Percentiles rank a stretch among this genome's conserved stretches.
These are phyloP conservation scores for Cladosporium sp. DNA, from an alignment of 2,329 filamentous ascomycete species.

Conservation along the genomic window DNA sequence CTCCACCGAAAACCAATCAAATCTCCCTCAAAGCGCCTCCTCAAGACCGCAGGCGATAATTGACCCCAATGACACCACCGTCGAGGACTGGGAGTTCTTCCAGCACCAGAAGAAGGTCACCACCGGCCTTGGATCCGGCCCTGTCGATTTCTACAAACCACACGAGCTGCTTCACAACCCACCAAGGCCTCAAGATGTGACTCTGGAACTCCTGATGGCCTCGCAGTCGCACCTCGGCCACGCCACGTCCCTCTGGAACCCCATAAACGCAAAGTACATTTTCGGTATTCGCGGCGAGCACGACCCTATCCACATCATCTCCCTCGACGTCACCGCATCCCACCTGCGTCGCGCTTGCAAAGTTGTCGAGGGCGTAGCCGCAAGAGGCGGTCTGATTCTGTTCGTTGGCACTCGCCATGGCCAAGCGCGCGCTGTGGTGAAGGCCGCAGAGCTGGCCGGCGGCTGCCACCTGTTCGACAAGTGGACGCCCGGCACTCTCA, in stretches of 20 bases:
- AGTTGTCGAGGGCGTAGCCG: constrained; percentile 83
- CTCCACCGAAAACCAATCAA: constrained; percentile 31
- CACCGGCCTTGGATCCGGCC: constrained; percentile 40
- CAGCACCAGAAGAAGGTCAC: constrained; percentile 43
- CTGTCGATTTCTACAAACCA: constrained; percentile 61
- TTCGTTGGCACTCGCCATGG: constrained; percentile 86
- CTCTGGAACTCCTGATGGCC: constrained; percentile 86
- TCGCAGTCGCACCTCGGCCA: constrained; percentile 89
- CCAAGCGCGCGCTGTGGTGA: constrained; percentile 77
- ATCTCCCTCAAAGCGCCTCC: constrained; percentile 33
- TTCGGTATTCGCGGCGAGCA: constrained; percentile 86
- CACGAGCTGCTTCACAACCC: constrained; percentile 69
- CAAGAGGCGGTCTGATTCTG: constrained; percentile 78
- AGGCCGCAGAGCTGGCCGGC: constrained; percentile 72
- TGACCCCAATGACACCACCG: constrained; percentile 37
- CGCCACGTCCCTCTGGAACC: constrained; percentile 89
- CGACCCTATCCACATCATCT: constrained; percentile 65
- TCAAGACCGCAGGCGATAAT: constrained; percentile 25
- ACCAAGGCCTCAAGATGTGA: constrained; percentile 74
- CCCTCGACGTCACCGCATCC: constrained; percentile 81
- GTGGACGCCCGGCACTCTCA: constrained; percentile 90
- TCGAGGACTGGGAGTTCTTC: constrained; percentile 45
- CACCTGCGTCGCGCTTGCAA: constrained; percentile 92
- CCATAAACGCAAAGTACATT: constrained; percentile 90
- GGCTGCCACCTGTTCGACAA: constrained; percentile 88